Evolutionary conservation across 306 rosid genomes (phyloP), one percentile per base, ranked within the genome.

Genomic region (Trifolium repens): DNA sequence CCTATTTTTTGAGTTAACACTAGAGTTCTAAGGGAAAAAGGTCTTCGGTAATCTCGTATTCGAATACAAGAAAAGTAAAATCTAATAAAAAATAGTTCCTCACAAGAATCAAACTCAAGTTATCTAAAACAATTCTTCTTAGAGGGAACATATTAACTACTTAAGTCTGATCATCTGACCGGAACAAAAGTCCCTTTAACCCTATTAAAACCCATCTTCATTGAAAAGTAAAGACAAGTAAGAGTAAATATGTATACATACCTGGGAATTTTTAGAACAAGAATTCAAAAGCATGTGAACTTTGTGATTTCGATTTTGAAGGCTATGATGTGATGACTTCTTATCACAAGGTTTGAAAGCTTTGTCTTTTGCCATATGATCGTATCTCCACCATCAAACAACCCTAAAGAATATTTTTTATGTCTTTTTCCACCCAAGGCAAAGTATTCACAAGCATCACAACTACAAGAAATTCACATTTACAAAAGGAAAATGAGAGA

Each of bases 311-410:
- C 63, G 77, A 77, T 39, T 78, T 4, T 11, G 8, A 55, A 58
- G 34, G 43, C n/a, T 63, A 57, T 34, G 44, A 7, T n/a, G 60
- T 10, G 80, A 47, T 37, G 70, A 17, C 32, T 74, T 40, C 52
- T 5, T 3, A 7, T 78, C 35, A 30, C 60, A 46, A 79, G 43
- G 54, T 22, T 71, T 19, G 58, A 81, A 42, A 8, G 80, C 69
- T 61, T 71, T 75, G 46, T 62, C 73, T 59, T 75, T 71, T 13
- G 60, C 74, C 72, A 27, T 40, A 67, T 24, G 59, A 82, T 67
- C 71, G 64, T 59, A 12, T 70, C 81, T 70, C 49, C 27, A 12
- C 32, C 52, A 22, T 24, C 27, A 52, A 26, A 44, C 4, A 53
- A 30, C 12, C 61, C 57, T 47, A 52, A 69, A 42, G 24, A 16